A percentile compares a stretch with the other conserved stretches of the same genome.
Evolutionary conservation across 2,329 filamentous ascomycete species (phyloP).

Genomic region (Chaetothyriales sp.): DNA sequence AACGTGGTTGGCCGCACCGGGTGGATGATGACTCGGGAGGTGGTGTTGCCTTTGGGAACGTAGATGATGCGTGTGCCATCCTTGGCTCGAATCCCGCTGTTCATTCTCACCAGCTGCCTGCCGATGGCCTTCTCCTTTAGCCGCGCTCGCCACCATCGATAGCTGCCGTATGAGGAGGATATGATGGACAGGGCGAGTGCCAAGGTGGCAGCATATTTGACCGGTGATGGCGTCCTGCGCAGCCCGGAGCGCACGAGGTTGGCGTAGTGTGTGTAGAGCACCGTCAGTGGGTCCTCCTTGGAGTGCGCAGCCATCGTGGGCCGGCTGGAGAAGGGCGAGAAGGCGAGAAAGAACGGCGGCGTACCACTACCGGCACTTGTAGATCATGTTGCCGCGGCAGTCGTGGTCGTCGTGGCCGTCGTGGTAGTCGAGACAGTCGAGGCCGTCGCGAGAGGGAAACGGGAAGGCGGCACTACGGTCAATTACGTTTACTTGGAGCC

Average conservation of each 20-base stretch:
- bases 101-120: constrained; percentile 66
- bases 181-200: constrained; percentile 67
- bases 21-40: constrained; percentile 80
- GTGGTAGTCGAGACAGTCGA: too few relatives aligned
- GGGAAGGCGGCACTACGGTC: not conserved
- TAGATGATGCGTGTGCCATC: constrained; percentile 92
- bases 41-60: constrained; percentile 77
- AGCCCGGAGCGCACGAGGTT: constrained; percentile 38
- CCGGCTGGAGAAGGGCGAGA: not conserved
- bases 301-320: constrained; percentile 70
- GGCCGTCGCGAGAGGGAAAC: not conserved
- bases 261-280: constrained; percentile 46
- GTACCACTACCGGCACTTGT: not conserved
- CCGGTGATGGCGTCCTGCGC: constrained; percentile 52
- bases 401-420: not conserved
- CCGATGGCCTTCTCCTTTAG: constrained; percentile 72
- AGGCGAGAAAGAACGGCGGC: too few relatives aligned
- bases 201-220: constrained; percentile 62
- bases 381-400: not conserved
- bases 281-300: constrained; percentile 59
- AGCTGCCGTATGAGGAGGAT: constrained; percentile 62
- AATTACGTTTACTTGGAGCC: not conserved
- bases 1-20: constrained; percentile 88
- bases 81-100: constrained; percentile 85
- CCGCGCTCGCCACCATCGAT: constrained; percentile 59